phyloP scores from a whole-genome alignment of 352 stramenopile species.

The Phytopythium mirpurense region DNA sequence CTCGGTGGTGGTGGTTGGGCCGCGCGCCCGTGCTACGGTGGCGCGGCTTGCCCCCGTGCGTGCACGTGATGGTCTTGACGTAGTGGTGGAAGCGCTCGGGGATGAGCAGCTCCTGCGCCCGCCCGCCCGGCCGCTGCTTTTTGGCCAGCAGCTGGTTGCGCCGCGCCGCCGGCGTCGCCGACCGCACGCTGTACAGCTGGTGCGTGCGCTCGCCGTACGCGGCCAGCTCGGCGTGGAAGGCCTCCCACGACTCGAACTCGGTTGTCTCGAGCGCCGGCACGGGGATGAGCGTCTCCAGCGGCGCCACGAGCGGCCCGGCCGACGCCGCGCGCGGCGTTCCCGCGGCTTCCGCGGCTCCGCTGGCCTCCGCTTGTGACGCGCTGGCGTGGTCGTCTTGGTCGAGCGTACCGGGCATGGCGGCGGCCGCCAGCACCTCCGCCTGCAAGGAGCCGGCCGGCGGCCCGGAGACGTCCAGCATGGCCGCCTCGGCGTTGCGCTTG shows the following conservation, averaged over 20 bases:
- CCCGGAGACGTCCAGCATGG: background rate
- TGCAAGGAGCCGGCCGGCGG: background rate
- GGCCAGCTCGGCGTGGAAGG: conserved; percentile 16
- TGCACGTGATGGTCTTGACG: conserved; percentile 30
- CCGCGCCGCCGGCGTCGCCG: conserved; percentile 19
- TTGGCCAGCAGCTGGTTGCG: conserved; percentile 20
- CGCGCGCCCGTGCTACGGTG: conserved; percentile 16
- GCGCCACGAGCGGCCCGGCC: conserved; percentile 12
- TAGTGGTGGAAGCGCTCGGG: conserved; percentile 26
- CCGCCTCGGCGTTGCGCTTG: conserved; percentile 7
- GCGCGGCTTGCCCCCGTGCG: conserved; percentile 24
- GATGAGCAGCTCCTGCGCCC: conserved; percentile 10
- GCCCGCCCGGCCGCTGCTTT: conserved; percentile 6
- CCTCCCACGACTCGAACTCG: conserved; percentile 23
- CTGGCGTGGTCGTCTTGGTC: background rate
- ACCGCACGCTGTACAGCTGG: conserved; percentile 28
- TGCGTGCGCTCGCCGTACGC: conserved; percentile 18
- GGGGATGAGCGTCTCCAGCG: conserved; percentile 13
- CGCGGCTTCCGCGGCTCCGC: background rate
- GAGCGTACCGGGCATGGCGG: background rate
- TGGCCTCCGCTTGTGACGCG: background rate
- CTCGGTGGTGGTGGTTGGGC: conserved; percentile 21
- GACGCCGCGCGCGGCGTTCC: background rate
- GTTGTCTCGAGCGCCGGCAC: conserved; percentile 15
- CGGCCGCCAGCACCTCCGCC: conserved; percentile 6